phyloP scores from a whole-genome alignment of 2,329 filamentous ascomycete genomes.

The Xylariaceae sp. region DNA sequence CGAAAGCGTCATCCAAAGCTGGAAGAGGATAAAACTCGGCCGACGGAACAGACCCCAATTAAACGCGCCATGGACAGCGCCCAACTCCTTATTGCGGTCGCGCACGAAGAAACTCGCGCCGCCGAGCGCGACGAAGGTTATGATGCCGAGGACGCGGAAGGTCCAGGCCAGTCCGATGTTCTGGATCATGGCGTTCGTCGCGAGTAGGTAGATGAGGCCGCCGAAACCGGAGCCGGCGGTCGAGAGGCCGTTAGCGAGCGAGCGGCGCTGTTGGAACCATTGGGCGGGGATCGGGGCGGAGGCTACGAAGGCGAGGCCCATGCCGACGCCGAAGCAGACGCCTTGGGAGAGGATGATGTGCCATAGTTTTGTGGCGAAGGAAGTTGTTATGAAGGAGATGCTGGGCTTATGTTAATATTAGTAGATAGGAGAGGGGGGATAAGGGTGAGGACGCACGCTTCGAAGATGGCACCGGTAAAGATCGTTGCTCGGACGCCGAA shows the following conservation, averaged over 20 bases:
- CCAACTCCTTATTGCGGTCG: conserved; percentile 68
- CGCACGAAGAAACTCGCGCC: conserved; percentile 58
- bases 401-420: conserved; percentile 24
- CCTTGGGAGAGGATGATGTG: conserved; percentile 73
- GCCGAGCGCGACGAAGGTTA: conserved; percentile 46
- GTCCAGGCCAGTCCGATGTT: conserved; percentile 59
- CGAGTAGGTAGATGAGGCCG: conserved; percentile 65
- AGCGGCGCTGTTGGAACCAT: conserved; percentile 66
- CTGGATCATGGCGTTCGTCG: conserved; percentile 62
- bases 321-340: conserved; percentile 68
- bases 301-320: conserved; percentile 71
- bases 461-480: conserved; percentile 58
- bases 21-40: conserved; percentile 57
- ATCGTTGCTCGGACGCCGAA: conserved; percentile 62
- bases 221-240: conserved; percentile 69
- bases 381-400: conserved; percentile 61
- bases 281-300: conserved; percentile 64
- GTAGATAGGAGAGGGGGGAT: no score
- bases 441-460: conserved; percentile 39
- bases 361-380: conserved; percentile 64
- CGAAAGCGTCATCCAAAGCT: conserved; percentile 64
- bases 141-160: conserved; percentile 40
- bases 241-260: conserved; percentile 63
- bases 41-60: conserved; percentile 57
- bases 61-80: conserved; percentile 62